Conservation (phyloP, 176 grass and related monocot genomes). For the Cocos nucifera region DNA sequence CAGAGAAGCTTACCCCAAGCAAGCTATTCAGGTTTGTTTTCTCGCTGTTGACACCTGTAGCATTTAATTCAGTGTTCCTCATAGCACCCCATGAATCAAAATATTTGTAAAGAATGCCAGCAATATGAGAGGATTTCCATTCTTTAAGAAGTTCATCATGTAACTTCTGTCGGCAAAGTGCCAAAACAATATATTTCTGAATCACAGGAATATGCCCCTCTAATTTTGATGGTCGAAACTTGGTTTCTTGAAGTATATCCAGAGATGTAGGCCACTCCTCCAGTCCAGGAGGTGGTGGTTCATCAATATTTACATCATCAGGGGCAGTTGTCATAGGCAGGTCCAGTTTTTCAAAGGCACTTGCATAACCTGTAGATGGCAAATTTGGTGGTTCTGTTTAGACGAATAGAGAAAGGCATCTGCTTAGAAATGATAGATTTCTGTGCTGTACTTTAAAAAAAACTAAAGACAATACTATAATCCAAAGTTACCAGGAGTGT, state of each 20-base stretch:
- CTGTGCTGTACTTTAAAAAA: slow-evolving; percentile 10
- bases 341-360: slow-evolving; percentile 63
- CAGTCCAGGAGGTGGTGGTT: slow-evolving; percentile 50
- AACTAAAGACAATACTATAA: slow-evolving; percentile 10
- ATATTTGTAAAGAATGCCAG: slow-evolving; percentile 39
- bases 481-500: slow-evolving; percentile 9
- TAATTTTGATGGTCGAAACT: slow-evolving; percentile 37
- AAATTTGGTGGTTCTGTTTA: slow-evolving; percentile 27
- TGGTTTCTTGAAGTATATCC: slow-evolving; percentile 23
- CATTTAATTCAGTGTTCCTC: slow-evolving; percentile 18
- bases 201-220: slow-evolving; percentile 29
- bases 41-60: neutral
- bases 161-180: slow-evolving; percentile 61
- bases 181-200: slow-evolving; percentile 49
- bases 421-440: neutral
- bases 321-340: slow-evolving; percentile 17
- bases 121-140: slow-evolving; percentile 31
- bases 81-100: slow-evolving; percentile 36
- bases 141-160: slow-evolving; percentile 49
- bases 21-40: neutral
- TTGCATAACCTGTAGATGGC: slow-evolving; percentile 30
- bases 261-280: slow-evolving; percentile 31
- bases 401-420: slow-evolving; percentile 15
- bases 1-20: neutral
- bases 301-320: slow-evolving; percentile 48